Evolutionary conservation across 2,329 filamentous ascomycete species (phyloP).

Genomic region (Rachicladosporium sp.): DNA sequence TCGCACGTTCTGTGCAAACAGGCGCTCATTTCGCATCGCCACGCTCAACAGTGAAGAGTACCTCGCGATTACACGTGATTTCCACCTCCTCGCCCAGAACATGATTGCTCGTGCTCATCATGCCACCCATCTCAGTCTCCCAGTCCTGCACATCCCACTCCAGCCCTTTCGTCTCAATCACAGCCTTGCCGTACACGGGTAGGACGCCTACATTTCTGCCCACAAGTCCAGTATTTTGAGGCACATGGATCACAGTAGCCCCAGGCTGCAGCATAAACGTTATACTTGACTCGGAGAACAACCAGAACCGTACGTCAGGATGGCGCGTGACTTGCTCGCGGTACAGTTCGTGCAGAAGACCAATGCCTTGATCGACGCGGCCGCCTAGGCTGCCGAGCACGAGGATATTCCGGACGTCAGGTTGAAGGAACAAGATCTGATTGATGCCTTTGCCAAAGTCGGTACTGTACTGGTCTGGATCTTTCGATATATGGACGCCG

Average conservation of each 20-base stretch:
- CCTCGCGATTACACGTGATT: slow-evolving; percentile 29
- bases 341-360: slow-evolving; percentile 75
- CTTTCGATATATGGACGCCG: slow-evolving; percentile 51
- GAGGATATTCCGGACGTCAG: slow-evolving; percentile 41
- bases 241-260: slow-evolving; percentile 54
- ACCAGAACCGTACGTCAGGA: slow-evolving; percentile 45
- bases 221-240: slow-evolving; percentile 41
- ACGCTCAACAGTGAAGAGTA: slow-evolving; percentile 36
- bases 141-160: slow-evolving; percentile 86
- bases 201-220: slow-evolving; percentile 76
- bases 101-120: slow-evolving; percentile 40
- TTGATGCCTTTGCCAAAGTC: slow-evolving; percentile 76
- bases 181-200: slow-evolving; percentile 64
- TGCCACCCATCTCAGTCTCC: slow-evolving; percentile 46
- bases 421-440: slow-evolving; percentile 39
- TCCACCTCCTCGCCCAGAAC: slow-evolving; percentile 28
- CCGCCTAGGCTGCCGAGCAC: slow-evolving; percentile 77
- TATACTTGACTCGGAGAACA: slow-evolving; percentile 70
- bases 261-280: slow-evolving; percentile 68
- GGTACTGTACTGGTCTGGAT: slow-evolving; percentile 74
- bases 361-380: slow-evolving; percentile 83
- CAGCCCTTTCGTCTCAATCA: slow-evolving; percentile 65
- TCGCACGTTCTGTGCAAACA: not conserved
- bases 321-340: slow-evolving; percentile 32
- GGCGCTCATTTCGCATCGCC: slow-evolving; percentile 1